Evolutionary conservation across 805 yeast species (phyloP).

Genomic region (Ogataea angusta): DNA sequence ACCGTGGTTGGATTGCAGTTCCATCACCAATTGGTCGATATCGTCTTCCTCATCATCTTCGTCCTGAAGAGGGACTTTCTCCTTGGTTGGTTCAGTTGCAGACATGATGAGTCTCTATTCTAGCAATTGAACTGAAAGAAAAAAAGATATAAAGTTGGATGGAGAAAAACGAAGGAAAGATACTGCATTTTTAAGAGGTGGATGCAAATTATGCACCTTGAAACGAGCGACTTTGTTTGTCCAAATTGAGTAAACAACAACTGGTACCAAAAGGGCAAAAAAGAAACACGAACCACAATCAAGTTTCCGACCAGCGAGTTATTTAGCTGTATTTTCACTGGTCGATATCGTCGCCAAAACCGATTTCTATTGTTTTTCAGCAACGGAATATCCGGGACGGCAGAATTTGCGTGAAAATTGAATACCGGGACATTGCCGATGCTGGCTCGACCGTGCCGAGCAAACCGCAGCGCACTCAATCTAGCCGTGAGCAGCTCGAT

Average conservation of each 20-base stretch:
- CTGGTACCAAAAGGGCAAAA: slow-evolving; percentile 15
- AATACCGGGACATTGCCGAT: slow-evolving; percentile 7
- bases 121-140: slow-evolving; percentile 18
- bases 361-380: slow-evolving; percentile 6
- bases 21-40: slow-evolving; percentile 70
- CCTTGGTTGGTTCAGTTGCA: slow-evolving; percentile 24
- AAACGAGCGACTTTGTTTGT: slow-evolving; percentile 12
- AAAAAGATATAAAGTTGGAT: slow-evolving; percentile 12
- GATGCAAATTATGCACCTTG: slow-evolving; percentile 15
- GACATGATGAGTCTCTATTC: slow-evolving; percentile 15
- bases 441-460: slow-evolving; percentile 10
- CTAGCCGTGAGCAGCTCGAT: too few species aligned
- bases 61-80: slow-evolving; percentile 35
- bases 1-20: slow-evolving; percentile 69
- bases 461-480: slow-evolving; percentile 1
- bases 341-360: slow-evolving; percentile 1
- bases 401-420: slow-evolving; percentile 6
- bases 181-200: slow-evolving; percentile 18
- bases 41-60: slow-evolving; percentile 66
- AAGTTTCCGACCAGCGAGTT: slow-evolving; percentile 4
- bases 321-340: slow-evolving; percentile 12
- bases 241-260: slow-evolving; percentile 19
- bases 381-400: slow-evolving; percentile 7
- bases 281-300: slow-evolving; percentile 13
- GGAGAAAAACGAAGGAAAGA: slow-evolving; percentile 15